Conservation (phyloP, 2,329 filamentous ascomycete species). For the Phoma sp. region DNA sequence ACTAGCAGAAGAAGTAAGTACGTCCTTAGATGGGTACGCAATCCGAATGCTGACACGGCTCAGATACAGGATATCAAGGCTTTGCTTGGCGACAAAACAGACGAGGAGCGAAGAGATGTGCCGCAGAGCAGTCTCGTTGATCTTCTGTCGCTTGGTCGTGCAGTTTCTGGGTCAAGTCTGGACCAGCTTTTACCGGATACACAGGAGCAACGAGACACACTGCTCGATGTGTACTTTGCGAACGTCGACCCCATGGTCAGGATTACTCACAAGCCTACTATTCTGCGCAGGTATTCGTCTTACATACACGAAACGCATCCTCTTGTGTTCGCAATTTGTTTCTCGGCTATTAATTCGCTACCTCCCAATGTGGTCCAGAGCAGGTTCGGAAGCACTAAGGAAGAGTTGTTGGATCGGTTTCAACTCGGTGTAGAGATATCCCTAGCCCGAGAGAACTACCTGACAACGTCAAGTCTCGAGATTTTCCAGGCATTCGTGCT, state of each 20-base stretch:
- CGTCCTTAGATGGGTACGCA: too few species aligned
- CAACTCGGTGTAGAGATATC: conserved; percentile 46
- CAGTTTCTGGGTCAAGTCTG: conserved; percentile 34
- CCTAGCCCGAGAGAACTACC: conserved; percentile 45
- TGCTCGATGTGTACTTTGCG: conserved; percentile 44
- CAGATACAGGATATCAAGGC: conserved; percentile 51
- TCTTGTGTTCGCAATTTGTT: conserved; percentile 46
- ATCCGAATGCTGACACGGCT: background rate
- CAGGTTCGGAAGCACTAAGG: conserved; percentile 43
- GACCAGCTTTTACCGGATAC: conserved; percentile 38
- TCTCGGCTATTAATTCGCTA: conserved; percentile 46
- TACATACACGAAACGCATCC: conserved; percentile 42
- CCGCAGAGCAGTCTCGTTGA: conserved; percentile 41
- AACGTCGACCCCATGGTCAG: conserved; percentile 48
- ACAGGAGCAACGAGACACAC: conserved; percentile 39
- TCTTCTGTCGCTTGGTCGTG: conserved; percentile 42
- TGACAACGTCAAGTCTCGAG: conserved; percentile 47
- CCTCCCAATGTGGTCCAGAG: conserved; percentile 37
- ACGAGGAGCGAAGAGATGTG: conserved; percentile 38
- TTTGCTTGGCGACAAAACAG: conserved; percentile 40
- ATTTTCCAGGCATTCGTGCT: conserved; percentile 47
- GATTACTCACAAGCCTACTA: conserved; percentile 44
- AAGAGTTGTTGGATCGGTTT: conserved; percentile 39
- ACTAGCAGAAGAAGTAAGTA: conserved; percentile 47
- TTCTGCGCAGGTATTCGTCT: conserved; percentile 35